Evolutionary conservation across 306 rosid species (phyloP), one percentile per base, ranked within the genome.

Genomic region (Rosa chinensis): DNA sequence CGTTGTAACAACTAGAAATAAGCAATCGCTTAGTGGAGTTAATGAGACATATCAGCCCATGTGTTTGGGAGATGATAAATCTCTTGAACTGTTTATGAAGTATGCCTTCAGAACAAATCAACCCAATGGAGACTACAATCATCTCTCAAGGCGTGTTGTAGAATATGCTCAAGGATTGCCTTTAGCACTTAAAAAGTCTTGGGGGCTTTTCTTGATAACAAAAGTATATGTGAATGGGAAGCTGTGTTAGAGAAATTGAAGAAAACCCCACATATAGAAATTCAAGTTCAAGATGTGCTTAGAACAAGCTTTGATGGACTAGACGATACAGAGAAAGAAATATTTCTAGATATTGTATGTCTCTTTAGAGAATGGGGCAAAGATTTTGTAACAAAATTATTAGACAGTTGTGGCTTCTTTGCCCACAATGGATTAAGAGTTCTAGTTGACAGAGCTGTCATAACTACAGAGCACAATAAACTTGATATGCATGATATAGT

Each of bases 401-500:
- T 85, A 10, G 76, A 83, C 11, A 23, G 45, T 58, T 61, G 68
- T 45, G 88, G 82, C 7, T 67, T 76, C 72, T 25, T n/a, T 73
- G 73, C 89, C 53, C 28, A 11, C 28, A 75, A 50, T 61, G 87
- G 87, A 71, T 63, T 84, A 47, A 82, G 74, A 1, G 73, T 79
- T 66, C 84, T 88, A 77, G 53, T 74, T 77, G 82, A 83, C 53
- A 81, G 55, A 74, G 69, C 55, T 56, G 53, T 55, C 25, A 59
- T 61, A 40, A 14, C 63, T 79, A 48, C 85, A 6, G 16, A 0
- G 16, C 56, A 8, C 0, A 5, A 44, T 20, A 45, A 9, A 39
- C 20, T 76, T 6, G 28, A 75, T 82, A 66, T 66, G 85, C 89
- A 88, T 75, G 79, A 82, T 84, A 71, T 85, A 81, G 42, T 88